Base-by-base conservation (phyloP, 306 rosid species). In the Castanea mollissima region DNA sequence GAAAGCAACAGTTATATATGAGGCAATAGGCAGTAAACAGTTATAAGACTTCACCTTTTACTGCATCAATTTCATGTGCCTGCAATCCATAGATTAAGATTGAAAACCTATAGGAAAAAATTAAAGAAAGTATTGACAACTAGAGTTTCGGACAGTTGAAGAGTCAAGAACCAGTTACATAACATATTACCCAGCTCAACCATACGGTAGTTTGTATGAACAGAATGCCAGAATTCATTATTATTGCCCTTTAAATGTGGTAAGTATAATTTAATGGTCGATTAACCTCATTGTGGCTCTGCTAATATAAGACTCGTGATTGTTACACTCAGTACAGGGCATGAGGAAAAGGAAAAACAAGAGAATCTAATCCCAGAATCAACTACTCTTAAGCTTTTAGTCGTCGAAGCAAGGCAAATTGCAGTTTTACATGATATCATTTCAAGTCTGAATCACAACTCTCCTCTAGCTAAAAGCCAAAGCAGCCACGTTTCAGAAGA, bases 1-100 rank as follows among this genome's bases (percentile, higher is more conserved):
- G 78, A 73, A 56, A 60, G 46, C 12, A 68, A 85, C 15, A 55
- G 55, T 29, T 18, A 76, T 55, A 74, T 21, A 78, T 58, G 71
- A 78, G 38, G 27, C 34, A 32, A 16, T 31, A 69, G 74, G 67
- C 79, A 56, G 55, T 23, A 79, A 68, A 77, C 57, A 54, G 25
- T 57, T 27, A 71, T 25, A 72, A 29, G 67, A 81, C 63, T 64
- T 58, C 75, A 80, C 65, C 35, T 74, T 29, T 27, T 18, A 29
- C 51, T 21, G 23, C 49, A 25, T 62, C 74, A 81, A 69, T 81
- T 79, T 67, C 38, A 59, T 31, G 69, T 73, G 62, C 60, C 54
- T 8, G 54, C 35, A 31, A 32, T 18, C 60, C 56, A 4, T 70
- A 25, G 55, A 63, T 56, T 31, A 19, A 69, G 32, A 55, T 67